Percentiles rank a stretch among this genome's conserved stretches.
phyloP scores from a whole-genome alignment of 1,284 basidiomycete species.

The Serendipita sp. region DNA sequence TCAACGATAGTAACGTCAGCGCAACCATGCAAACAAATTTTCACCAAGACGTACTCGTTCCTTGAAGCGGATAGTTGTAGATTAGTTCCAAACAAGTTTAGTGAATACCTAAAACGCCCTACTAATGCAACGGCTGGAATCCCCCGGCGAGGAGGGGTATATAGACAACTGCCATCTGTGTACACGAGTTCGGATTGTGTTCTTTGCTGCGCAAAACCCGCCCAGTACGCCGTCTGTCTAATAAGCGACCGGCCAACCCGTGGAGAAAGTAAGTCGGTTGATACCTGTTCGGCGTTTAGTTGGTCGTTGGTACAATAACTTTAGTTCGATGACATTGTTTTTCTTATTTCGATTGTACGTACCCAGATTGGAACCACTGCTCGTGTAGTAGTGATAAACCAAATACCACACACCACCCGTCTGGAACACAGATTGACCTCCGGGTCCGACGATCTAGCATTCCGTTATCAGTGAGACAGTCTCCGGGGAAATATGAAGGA shows the following conservation, averaged over 20 bases:
- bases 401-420: constrained; percentile 28
- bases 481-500: background rate
- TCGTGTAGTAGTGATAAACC: constrained; percentile 38
- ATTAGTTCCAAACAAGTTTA: background rate
- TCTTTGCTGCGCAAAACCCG: too few species aligned
- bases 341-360: background rate
- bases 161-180: too few species aligned
- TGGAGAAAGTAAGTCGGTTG: constrained; percentile 15
- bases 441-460: constrained; percentile 31
- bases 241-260: constrained; percentile 14
- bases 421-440: constrained; percentile 27
- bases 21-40: too few species aligned
- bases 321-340: too few species aligned
- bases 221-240: too few species aligned
- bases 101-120: background rate
- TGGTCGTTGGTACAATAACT: too few species aligned
- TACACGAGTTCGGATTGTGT: too few species aligned
- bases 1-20: background rate
- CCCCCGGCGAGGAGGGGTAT: too few species aligned
- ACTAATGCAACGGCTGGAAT: too few species aligned
- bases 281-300: background rate
- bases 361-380: constrained; percentile 18
- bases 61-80: background rate
- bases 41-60: background rate
- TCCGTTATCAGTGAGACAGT: background rate